A percentile compares a stretch with the other conserved stretches of the same genome.
Conservation (phyloP, 1,284 basidiomycete species). For the Moesziomyces sp. region DNA sequence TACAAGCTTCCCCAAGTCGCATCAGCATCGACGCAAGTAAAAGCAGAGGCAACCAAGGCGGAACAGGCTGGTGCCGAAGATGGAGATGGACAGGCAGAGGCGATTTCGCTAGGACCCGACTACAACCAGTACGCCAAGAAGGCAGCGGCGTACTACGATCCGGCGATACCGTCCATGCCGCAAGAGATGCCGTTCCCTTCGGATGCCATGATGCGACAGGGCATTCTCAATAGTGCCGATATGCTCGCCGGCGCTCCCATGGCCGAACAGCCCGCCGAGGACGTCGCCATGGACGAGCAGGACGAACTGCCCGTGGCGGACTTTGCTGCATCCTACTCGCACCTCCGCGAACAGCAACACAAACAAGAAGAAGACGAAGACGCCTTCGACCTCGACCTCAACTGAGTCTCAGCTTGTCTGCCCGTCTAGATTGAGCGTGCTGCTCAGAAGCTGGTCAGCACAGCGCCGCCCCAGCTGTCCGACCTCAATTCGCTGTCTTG, state of each 20-base stretch:
- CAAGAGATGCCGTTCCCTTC: constrained; percentile 60
- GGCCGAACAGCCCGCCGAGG: constrained; percentile 27
- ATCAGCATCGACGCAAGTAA: neutral
- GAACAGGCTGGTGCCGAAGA: constrained; percentile 9
- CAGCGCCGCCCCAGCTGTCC: too few relatives aligned
- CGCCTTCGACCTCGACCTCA: constrained; percentile 59
- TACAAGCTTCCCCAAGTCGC: constrained; percentile 43
- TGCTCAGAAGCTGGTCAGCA: too few relatives aligned
- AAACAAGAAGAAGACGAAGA: constrained; percentile 52
- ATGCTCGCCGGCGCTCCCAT: constrained; percentile 37
- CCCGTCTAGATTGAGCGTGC: neutral
- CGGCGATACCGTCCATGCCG: constrained; percentile 55
- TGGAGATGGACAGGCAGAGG: constrained; percentile 4
- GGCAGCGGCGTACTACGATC: constrained; percentile 58
- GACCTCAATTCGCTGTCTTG: too few relatives aligned
- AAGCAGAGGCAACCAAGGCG: neutral
- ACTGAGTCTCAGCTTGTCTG: constrained; percentile 18
- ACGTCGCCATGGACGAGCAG: constrained; percentile 15
- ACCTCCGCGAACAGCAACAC: constrained; percentile 33
- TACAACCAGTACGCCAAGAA: constrained; percentile 54
- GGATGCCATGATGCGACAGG: constrained; percentile 58
- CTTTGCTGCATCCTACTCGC: constrained; percentile 31
- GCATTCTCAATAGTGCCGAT: constrained; percentile 52
- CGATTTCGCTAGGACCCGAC: constrained; percentile 36
- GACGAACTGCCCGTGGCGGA: constrained; percentile 21